Evolutionary conservation across 169 alveolate genomes (phyloP).

Genomic region (Besnoitia besnoiti): DNA sequence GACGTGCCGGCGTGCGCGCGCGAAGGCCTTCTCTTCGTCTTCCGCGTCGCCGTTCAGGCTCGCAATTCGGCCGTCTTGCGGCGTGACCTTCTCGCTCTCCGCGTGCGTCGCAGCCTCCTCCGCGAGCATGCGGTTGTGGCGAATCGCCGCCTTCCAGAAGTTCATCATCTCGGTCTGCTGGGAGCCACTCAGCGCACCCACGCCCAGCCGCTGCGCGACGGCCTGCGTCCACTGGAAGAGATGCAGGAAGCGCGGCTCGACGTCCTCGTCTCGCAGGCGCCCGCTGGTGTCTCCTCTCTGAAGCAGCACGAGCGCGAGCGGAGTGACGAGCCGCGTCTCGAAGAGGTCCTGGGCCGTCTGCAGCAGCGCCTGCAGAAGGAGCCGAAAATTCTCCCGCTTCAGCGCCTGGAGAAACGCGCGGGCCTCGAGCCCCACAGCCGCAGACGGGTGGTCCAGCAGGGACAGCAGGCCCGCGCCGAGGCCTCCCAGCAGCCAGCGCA

Average conservation of each 20-base stretch:
- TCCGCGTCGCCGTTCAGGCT: neutral
- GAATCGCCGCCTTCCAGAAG: constrained; percentile 16
- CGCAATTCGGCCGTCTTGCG: neutral
- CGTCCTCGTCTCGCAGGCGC: neutral
- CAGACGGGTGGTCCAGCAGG: neutral
- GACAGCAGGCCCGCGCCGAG: neutral
- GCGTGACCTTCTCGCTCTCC: neutral
- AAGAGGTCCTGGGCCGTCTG: constrained; percentile 16
- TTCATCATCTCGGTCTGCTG: neutral
- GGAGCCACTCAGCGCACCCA: neutral
- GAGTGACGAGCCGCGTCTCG: neutral
- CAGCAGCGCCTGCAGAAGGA: constrained; percentile 11
- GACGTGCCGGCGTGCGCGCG: neutral
- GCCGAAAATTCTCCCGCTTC: constrained; percentile 8
- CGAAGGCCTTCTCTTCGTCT: neutral
- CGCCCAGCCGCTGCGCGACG: neutral
- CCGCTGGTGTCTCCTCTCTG: neutral
- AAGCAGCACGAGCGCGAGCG: neutral
- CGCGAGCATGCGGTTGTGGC: neutral
- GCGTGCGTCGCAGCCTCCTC: neutral
- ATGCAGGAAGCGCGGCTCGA: neutral
- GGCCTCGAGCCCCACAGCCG: neutral
- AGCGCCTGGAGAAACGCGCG: neutral
- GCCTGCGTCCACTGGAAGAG: neutral
- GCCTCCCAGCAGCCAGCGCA: neutral